A percentile compares a stretch with the other conserved stretches of the same genome.
These are phyloP conservation scores for Arabidopsis thaliana DNA, from an alignment of 345 rosid genomes.

Conservation along the genomic window DNA sequence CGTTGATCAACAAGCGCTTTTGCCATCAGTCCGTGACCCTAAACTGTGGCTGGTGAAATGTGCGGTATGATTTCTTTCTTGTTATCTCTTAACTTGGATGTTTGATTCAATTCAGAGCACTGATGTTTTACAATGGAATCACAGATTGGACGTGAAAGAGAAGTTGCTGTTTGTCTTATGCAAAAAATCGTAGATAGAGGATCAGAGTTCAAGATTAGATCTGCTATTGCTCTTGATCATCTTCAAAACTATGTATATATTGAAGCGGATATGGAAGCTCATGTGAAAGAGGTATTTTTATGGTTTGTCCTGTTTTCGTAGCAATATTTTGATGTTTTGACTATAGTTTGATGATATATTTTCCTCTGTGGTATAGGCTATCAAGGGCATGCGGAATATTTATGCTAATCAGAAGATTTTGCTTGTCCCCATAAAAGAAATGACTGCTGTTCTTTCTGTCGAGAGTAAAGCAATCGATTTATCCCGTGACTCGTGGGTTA, in stretches of 20 bases:
- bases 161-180: constrained; percentile 86
- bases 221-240: constrained; percentile 86
- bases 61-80: constrained; percentile 30
- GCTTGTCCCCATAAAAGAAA: constrained; percentile 89
- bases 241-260: constrained; percentile 74
- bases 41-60: constrained; percentile 56
- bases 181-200: constrained; percentile 83
- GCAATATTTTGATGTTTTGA: neutral
- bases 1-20: constrained; percentile 89
- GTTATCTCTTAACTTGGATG: neutral
- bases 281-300: constrained; percentile 76
- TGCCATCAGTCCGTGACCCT: constrained; percentile 91
- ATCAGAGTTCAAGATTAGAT: constrained; percentile 75
- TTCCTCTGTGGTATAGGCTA: constrained; percentile 56
- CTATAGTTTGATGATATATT: neutral
- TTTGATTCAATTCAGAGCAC: neutral
- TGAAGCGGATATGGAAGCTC: constrained; percentile 92
- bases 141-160: constrained; percentile 91
- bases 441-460: constrained; percentile 89
- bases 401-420: constrained; percentile 60
- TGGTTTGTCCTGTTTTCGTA: neutral
- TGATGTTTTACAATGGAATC: neutral
- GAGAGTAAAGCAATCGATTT: constrained; percentile 84
- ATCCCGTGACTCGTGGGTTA: constrained; percentile 85
- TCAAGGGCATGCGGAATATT: constrained; percentile 79